Conservation (phyloP, 768 basidiomycete genomes). For the Xerocomus brunneocitrinus region DNA sequence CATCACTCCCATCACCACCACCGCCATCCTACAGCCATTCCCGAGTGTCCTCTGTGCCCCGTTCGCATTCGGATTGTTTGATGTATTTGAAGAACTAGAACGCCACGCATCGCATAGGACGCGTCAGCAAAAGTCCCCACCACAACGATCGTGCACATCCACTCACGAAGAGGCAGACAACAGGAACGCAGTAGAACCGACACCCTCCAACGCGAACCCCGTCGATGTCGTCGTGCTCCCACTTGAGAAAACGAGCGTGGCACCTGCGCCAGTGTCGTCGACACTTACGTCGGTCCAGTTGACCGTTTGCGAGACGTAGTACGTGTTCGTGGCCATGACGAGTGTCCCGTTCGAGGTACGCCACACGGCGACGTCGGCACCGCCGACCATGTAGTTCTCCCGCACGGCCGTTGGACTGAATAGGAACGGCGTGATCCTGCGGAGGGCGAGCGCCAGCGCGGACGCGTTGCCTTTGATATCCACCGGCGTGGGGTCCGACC, state of each 20-base stretch:
- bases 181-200: constrained; percentile 20
- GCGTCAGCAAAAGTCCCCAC: background rate
- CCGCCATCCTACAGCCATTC: background rate
- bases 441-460: constrained; percentile 40
- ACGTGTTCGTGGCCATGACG: constrained; percentile 49
- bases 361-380: constrained; percentile 53
- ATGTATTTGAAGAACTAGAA: background rate
- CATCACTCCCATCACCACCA: background rate
- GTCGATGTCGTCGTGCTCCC: constrained; percentile 12
- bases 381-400: constrained; percentile 36
- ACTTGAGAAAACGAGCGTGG: constrained; percentile 7
- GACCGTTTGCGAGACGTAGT: constrained; percentile 36
- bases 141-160: background rate
- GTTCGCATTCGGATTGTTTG: background rate
- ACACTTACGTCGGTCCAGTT: constrained; percentile 28
- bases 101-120: too few species aligned
- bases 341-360: constrained; percentile 40
- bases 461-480: constrained; percentile 56
- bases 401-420: constrained; percentile 39
- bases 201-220: constrained; percentile 13
- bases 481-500: constrained; percentile 51
- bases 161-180: constrained; percentile 15
- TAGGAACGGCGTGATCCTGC: constrained; percentile 45
- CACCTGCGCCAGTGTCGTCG: background rate
- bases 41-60: background rate